Evolutionary conservation across 257 asterid species (phyloP).

Genomic region (Mentha longifolia): DNA sequence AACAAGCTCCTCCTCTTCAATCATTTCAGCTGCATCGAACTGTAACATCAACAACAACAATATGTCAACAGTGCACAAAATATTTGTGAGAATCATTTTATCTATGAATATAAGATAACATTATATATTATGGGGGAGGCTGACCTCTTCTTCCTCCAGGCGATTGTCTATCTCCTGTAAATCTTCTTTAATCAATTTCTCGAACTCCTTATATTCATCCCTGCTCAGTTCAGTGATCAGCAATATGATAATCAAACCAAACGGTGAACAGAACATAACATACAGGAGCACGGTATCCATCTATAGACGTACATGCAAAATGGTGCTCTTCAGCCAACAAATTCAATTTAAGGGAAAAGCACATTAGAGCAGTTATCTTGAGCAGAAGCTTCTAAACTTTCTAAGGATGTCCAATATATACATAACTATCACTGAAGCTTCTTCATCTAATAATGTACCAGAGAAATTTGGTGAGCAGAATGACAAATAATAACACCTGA

Average conservation of each 20-base stretch:
- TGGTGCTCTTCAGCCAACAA: conserved; percentile 17
- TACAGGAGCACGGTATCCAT: conserved; percentile 5
- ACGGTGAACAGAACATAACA: background rate
- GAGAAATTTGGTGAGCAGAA: conserved; percentile 3
- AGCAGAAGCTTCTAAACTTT: background rate
- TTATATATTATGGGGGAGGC: background rate
- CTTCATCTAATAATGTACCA: background rate
- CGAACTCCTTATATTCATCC: conserved; percentile 96
- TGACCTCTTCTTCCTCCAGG: conserved; percentile 98
- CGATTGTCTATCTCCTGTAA: conserved; percentile 77
- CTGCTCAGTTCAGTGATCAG: conserved; percentile 43
- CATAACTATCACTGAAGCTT: background rate
- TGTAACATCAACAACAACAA: conserved; percentile 41
- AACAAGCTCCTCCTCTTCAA: conserved; percentile 84
- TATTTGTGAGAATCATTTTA: conserved; percentile 13
- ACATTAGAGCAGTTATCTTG: background rate
- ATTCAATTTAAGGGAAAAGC: conserved; percentile 2
- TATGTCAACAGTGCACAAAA: conserved; percentile 24
- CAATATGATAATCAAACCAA: conserved; percentile 6
- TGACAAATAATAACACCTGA: background rate
- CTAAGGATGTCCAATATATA: background rate
- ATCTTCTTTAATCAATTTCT: conserved; percentile 87
- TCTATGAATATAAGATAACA: conserved; percentile 12
- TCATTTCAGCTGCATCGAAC: conserved; percentile 93
- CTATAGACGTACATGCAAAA: conserved; percentile 7